phyloP scores from a whole-genome alignment of 305 asterid genomes.

The Salvia sclarea region DNA sequence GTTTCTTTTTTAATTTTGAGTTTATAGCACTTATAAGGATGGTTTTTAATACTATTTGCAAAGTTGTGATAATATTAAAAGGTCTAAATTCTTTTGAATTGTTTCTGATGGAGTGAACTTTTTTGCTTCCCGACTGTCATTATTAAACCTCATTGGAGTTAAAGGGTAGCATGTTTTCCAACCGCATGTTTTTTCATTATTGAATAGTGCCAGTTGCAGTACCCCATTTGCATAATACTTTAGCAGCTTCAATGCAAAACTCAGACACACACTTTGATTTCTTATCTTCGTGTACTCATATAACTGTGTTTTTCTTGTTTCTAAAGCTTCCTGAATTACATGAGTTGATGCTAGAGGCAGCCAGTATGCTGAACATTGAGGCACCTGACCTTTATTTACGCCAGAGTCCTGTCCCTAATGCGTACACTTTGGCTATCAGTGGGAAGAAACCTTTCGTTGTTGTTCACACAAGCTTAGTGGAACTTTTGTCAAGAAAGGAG shows the following conservation, averaged over 20 bases:
- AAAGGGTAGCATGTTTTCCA: not conserved
- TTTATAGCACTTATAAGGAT: no score
- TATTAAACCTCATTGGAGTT: slow-evolving; percentile 3
- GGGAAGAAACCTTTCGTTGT: slow-evolving; percentile 96
- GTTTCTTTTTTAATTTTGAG: no score
- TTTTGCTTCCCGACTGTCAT: not conserved
- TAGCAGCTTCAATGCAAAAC: slow-evolving; percentile 7
- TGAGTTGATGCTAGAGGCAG: slow-evolving; percentile 73
- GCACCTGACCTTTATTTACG: slow-evolving; percentile 87
- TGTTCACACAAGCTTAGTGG: slow-evolving; percentile 93
- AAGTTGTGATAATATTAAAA: no score
- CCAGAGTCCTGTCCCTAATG: slow-evolving; percentile 92
- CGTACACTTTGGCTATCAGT: slow-evolving; percentile 86
- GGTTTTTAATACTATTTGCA: no score
- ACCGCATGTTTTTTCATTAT: not conserved
- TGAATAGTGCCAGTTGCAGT: not conserved
- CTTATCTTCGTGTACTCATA: not conserved
- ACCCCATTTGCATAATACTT: not conserved
- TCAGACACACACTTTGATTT: not conserved
- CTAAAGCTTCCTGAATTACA: slow-evolving; percentile 87
- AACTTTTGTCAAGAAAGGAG: slow-evolving; percentile 81
- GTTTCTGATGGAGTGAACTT: not conserved
- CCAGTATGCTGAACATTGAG: slow-evolving; percentile 61
- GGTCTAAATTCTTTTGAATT: not conserved
- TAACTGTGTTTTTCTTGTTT: slow-evolving; percentile 20